Conservation (phyloP, 2,329 filamentous ascomycete genomes). For the Penicillium sp. region DNA sequence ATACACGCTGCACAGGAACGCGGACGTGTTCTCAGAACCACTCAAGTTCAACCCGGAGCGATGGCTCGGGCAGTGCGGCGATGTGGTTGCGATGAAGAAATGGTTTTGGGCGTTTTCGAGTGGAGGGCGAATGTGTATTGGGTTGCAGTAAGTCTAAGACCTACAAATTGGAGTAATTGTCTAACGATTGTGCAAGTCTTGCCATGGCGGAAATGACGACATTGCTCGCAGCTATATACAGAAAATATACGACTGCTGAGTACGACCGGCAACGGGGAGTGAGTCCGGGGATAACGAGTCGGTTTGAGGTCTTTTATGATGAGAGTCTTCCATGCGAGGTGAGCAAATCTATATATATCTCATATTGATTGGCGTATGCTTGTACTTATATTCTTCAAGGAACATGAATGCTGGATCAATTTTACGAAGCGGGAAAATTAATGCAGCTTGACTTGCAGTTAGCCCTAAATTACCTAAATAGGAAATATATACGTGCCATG, state of each 20-base stretch:
- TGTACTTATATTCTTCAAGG: not conserved
- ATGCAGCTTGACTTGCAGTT: too few species aligned
- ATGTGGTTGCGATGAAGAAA: conserved; percentile 27
- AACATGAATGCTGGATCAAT: conserved; percentile 1
- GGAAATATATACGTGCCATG: too few species aligned
- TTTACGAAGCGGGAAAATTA: not conserved
- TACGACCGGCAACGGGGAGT: conserved; percentile 25
- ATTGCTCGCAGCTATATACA: conserved; percentile 44
- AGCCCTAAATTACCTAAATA: too few species aligned
- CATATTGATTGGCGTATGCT: not conserved
- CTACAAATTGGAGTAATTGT: not conserved
- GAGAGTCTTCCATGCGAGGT: conserved; percentile 24
- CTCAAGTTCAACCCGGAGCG: conserved; percentile 29
- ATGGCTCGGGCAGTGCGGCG: conserved; percentile 22
- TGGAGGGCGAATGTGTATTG: conserved; percentile 40
- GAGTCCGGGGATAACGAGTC: conserved; percentile 39
- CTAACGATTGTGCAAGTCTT: conserved; percentile 28
- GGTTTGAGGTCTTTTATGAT: conserved; percentile 42
- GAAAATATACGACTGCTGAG: conserved; percentile 38
- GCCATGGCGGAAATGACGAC: conserved; percentile 52
- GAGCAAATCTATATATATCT: not conserved
- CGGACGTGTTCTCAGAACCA: conserved; percentile 26
- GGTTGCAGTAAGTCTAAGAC: conserved; percentile 26
- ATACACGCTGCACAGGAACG: conserved; percentile 32
- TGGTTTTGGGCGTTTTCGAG: conserved; percentile 40